phyloP scores from a whole-genome alignment of 2,329 filamentous ascomycete genomes.

The Malbranchea zuffiana region DNA sequence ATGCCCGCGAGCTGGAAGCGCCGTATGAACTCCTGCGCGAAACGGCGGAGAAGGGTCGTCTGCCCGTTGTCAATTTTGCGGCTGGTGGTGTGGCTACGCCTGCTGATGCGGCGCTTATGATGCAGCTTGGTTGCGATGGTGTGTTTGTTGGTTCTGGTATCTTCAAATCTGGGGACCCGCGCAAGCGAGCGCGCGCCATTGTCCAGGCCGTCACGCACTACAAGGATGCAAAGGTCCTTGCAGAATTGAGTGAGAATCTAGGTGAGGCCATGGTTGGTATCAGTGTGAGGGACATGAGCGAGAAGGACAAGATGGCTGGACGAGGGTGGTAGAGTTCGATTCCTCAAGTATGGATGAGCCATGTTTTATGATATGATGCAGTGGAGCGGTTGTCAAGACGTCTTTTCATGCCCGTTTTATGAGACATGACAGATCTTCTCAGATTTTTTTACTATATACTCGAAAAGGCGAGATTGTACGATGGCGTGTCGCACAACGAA shows the following conservation, averaged over 20 bases:
- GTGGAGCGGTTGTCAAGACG: too few species aligned
- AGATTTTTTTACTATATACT: too few species aligned
- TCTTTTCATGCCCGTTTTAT: too few species aligned
- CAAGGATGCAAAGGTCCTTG: constrained; percentile 72
- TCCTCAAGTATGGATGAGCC: constrained; percentile 31
- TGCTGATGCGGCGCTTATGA: constrained; percentile 94
- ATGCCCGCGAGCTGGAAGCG: constrained; percentile 71
- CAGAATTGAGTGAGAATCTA: constrained; percentile 74
- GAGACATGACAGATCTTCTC: too few species aligned
- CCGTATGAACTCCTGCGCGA: constrained; percentile 71
- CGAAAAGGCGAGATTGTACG: too few species aligned
- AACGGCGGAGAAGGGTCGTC: constrained; percentile 72
- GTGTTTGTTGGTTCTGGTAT: constrained; percentile 96
- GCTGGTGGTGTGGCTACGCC: constrained; percentile 99
- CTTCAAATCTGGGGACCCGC: constrained; percentile 90
- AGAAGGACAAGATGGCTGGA: constrained; percentile 70
- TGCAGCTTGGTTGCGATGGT: constrained; percentile 96
- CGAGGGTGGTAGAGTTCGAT: constrained; percentile 60
- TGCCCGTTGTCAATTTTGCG: constrained; percentile 96
- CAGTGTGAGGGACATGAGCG: constrained; percentile 67
- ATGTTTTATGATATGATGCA: constrained; percentile 34
- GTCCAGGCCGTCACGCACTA: constrained; percentile 89
- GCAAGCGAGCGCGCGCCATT: constrained; percentile 84
- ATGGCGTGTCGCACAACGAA: too few species aligned
- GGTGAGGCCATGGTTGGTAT: constrained; percentile 99